Conservation (phyloP, 2,329 filamentous ascomycete genomes). For the Pleoardoris graminearum region DNA sequence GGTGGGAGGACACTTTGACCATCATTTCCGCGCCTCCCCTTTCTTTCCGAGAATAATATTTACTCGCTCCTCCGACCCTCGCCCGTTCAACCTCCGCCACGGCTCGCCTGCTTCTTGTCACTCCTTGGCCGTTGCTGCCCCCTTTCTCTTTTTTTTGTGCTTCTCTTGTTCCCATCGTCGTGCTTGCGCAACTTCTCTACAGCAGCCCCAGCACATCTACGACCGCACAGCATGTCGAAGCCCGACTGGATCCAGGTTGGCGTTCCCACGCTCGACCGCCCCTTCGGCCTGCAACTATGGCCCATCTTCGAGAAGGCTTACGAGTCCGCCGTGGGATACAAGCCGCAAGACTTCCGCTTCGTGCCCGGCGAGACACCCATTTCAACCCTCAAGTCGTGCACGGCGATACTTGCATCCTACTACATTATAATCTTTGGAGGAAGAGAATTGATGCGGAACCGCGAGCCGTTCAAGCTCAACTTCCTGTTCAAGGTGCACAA, state of each 20-base stretch:
- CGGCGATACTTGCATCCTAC: constrained; percentile 81
- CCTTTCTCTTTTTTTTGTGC: constrained; percentile 18
- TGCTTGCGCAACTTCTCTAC: constrained; percentile 1
- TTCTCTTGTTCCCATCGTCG: constrained; percentile 18
- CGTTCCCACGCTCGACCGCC: constrained; percentile 82
- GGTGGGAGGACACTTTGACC: not conserved
- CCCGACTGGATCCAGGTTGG: constrained; percentile 58
- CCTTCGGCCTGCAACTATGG: constrained; percentile 91
- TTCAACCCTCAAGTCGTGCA: constrained; percentile 84
- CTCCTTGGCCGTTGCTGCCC: constrained; percentile 40
- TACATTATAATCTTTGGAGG: constrained; percentile 93
- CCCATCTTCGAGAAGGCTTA: constrained; percentile 90
- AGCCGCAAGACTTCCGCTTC: constrained; percentile 85
- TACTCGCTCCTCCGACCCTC: constrained; percentile 10
- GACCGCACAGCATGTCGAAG: constrained; percentile 50
- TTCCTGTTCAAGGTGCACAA: constrained; percentile 94
- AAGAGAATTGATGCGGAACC: constrained; percentile 86
- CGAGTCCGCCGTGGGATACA: constrained; percentile 75
- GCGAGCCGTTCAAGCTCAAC: constrained; percentile 84
- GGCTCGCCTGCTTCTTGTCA: constrained; percentile 34
- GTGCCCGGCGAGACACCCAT: constrained; percentile 79
- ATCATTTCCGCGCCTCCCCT: constrained; percentile 43
- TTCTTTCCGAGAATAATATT: constrained; percentile 31
- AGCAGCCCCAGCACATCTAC: not conserved
- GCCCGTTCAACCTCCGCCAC: constrained; percentile 17